These are phyloP conservation scores for Apiospora arundinis DNA, from an alignment of 2,329 filamentous ascomycete species.

Conservation along the genomic window DNA sequence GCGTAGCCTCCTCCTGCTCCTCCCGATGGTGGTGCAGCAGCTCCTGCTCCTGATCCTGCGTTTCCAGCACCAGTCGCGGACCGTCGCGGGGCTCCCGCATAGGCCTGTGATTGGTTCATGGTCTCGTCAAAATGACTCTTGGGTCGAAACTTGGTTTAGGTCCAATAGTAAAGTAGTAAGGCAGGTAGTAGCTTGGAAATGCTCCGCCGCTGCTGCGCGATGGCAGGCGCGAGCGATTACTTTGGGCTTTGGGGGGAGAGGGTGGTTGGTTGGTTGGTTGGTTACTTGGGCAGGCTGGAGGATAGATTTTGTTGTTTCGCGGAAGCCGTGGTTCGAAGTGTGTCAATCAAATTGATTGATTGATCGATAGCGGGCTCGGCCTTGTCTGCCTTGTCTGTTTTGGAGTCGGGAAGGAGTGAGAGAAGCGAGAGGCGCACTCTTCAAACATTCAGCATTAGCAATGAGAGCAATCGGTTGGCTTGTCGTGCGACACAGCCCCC, in stretches of 20 bases:
- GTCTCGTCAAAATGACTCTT: conserved; percentile 20
- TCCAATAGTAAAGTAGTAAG: conserved; percentile 5
- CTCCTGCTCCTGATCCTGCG: background rate
- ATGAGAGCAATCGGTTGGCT: background rate
- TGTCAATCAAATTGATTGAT: background rate
- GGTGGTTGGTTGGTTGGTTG: background rate
- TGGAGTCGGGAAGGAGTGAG: background rate
- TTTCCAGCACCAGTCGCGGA: conserved; percentile 12
- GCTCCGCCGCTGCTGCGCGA: conserved; percentile 18
- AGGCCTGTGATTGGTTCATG: conserved; percentile 47
- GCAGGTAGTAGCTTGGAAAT: background rate
- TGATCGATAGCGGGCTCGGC: background rate
- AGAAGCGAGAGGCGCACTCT: background rate
- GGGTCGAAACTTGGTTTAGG: conserved; percentile 5
- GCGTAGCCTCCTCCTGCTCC: conserved; percentile 20
- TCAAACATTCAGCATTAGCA: background rate
- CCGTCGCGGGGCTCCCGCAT: conserved; percentile 45
- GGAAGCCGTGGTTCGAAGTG: background rate
- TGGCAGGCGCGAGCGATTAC: conserved; percentile 17
- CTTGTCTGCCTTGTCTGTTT: background rate
- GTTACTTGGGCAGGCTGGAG: background rate
- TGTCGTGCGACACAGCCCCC: background rate
- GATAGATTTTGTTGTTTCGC: background rate
- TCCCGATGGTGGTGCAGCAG: background rate
- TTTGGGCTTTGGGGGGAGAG: background rate